These are phyloP conservation scores for Capsicum chinense DNA, from an alignment of 257 asterid genomes.

Conservation along the genomic window DNA sequence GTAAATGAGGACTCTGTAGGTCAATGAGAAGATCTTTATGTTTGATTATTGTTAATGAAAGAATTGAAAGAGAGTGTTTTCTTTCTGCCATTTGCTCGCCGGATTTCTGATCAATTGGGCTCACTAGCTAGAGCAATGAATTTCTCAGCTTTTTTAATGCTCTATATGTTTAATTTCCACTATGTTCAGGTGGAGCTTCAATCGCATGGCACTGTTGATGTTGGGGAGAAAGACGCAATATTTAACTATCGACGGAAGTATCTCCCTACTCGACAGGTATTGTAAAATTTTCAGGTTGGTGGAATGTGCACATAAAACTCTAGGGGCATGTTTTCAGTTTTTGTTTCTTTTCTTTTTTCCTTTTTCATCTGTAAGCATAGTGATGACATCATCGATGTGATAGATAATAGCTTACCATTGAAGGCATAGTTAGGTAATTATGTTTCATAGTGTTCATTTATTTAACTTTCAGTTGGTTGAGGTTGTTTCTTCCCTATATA, in stretches of 20 bases:
- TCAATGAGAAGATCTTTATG: constrained; percentile 1
- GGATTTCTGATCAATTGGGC: background rate
- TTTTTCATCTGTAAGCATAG: background rate
- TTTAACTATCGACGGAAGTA: constrained; percentile 81
- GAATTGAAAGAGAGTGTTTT: background rate
- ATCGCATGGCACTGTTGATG: constrained; percentile 54
- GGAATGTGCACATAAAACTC: constrained; percentile 13
- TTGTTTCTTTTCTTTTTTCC: background rate
- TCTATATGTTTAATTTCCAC: constrained; percentile 30
- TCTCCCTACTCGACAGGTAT: constrained; percentile 88
- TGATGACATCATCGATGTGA: background rate
- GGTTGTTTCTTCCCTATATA: background rate
- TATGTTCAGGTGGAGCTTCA: constrained; percentile 76
- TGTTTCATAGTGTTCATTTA: background rate
- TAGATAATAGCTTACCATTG: background rate
- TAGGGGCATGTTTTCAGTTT: background rate
- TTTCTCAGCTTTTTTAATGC: constrained; percentile 1
- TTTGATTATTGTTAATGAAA: background rate
- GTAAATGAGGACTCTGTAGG: constrained; percentile 17
- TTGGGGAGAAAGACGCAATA: constrained; percentile 70
- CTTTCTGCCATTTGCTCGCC: background rate
- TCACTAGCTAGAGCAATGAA: background rate
- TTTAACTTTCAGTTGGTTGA: background rate
- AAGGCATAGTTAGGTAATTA: background rate
- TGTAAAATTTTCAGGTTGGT: background rate